Evolutionary conservation across 108 stramenopile genomes (phyloP).

Genomic region (Cyclotella sp.): DNA sequence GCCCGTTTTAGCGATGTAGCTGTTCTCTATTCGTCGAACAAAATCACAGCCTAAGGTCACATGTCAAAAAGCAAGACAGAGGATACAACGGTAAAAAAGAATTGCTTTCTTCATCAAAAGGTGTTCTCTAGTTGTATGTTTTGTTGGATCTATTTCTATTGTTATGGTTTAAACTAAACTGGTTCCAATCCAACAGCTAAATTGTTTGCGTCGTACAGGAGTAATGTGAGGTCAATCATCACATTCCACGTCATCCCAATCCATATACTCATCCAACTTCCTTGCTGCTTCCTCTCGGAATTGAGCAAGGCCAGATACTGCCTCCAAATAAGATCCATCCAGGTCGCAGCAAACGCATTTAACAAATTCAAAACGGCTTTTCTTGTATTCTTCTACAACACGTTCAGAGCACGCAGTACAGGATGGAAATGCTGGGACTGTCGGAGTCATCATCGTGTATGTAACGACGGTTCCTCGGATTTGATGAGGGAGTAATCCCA

Average conservation of each 20-base stretch:
- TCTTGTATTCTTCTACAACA: constrained; percentile 83
- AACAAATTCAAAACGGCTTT: constrained; percentile 81
- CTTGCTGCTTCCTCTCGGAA: constrained; percentile 59
- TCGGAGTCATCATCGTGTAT: constrained; percentile 93
- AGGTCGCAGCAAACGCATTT: constrained; percentile 79
- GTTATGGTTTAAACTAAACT: too few species aligned
- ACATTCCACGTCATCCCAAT: constrained; percentile 55
- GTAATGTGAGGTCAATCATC: neutral
- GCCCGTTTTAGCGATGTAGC: too few species aligned
- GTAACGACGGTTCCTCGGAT: constrained; percentile 92
- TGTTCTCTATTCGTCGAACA: too few species aligned
- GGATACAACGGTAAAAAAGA: too few species aligned
- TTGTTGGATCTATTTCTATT: too few species aligned
- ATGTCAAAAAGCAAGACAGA: too few species aligned
- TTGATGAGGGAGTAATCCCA: constrained; percentile 92
- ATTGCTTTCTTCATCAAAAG: too few species aligned
- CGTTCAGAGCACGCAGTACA: constrained; percentile 92
- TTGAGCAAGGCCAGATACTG: constrained; percentile 70
- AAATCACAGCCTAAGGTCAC: too few species aligned
- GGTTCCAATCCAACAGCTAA: too few species aligned
- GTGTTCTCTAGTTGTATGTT: too few species aligned
- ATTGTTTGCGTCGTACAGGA: neutral
- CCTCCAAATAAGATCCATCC: constrained; percentile 74
- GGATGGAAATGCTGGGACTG: constrained; percentile 85
- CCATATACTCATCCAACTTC: constrained; percentile 54